Percentiles rank a stretch among this genome's conserved stretches.
Evolutionary conservation across 345 rosid species (phyloP).

Genomic region (Murraya koenigii): DNA sequence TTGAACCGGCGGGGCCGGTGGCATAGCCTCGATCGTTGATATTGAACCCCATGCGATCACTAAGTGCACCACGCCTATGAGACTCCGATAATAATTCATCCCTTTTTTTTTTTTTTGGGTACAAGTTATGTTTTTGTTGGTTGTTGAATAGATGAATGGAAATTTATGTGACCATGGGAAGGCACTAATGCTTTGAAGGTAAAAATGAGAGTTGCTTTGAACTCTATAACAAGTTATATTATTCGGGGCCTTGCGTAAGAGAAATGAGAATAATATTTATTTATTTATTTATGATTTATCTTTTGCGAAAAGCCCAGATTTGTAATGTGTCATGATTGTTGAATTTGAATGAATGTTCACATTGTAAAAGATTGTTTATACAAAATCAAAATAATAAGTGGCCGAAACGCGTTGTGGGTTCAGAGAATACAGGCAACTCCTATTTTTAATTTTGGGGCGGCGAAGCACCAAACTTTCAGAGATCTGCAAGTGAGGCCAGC

Average conservation of each 20-base stretch:
- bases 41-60: background rate
- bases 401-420: too few species aligned
- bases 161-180: background rate
- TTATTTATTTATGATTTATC: too few species aligned
- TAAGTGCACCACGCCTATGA: background rate
- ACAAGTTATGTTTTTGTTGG: background rate
- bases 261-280: too few species aligned
- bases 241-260: too few species aligned
- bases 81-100: conserved; percentile 3
- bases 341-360: too few species aligned
- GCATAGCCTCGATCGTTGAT: conserved; percentile 34
- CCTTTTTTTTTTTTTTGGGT: background rate
- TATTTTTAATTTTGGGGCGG: too few species aligned
- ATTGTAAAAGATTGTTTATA: too few species aligned
- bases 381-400: too few species aligned
- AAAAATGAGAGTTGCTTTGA: background rate
- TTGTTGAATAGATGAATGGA: background rate
- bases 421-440: too few species aligned
- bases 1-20: conserved; percentile 52
- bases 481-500: background rate
- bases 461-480: too few species aligned
- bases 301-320: too few species aligned
- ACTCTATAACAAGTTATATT: background rate
- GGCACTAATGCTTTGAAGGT: conserved; percentile 2
- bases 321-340: too few species aligned